Evolutionary conservation across 225 moss, liverwort and hornwort species (phyloP).

Genomic region (Sphagnum contortum): DNA sequence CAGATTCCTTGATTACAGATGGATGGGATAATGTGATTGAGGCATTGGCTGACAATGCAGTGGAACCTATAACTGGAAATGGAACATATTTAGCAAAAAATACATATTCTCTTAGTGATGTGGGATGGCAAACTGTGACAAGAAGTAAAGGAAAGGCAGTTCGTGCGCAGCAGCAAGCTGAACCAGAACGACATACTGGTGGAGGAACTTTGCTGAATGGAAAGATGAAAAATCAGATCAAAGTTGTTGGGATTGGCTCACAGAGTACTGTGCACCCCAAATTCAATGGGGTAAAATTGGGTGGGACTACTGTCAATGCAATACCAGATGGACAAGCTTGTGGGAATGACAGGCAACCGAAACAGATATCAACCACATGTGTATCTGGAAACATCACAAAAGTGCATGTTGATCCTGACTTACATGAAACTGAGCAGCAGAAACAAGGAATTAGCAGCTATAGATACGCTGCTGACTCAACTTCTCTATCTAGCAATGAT

Average conservation of each 20-base stretch:
- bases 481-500: background rate
- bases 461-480: background rate
- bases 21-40: slow-evolving; percentile 2
- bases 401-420: too few relatives aligned
- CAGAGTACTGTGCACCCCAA: background rate
- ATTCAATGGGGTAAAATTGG: background rate
- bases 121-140: background rate
- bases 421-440: too few relatives aligned
- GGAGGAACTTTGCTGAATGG: background rate
- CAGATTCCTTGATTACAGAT: slow-evolving; percentile 3
- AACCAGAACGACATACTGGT: too few relatives aligned
- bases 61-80: background rate
- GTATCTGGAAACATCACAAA: background rate
- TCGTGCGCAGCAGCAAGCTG: background rate
- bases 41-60: background rate
- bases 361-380: too few relatives aligned
- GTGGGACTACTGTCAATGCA: background rate
- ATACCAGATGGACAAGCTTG: background rate
- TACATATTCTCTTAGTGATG: background rate
- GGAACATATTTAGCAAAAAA: background rate
- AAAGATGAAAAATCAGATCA: background rate
- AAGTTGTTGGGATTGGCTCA: background rate
- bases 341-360: background rate
- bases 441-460: background rate
- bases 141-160: background rate